A percentile compares a stretch with the other conserved stretches of the same genome.
phyloP scores from a whole-genome alignment of 2,329 filamentous ascomycete genomes.

The Leptodontidium sp. region DNA sequence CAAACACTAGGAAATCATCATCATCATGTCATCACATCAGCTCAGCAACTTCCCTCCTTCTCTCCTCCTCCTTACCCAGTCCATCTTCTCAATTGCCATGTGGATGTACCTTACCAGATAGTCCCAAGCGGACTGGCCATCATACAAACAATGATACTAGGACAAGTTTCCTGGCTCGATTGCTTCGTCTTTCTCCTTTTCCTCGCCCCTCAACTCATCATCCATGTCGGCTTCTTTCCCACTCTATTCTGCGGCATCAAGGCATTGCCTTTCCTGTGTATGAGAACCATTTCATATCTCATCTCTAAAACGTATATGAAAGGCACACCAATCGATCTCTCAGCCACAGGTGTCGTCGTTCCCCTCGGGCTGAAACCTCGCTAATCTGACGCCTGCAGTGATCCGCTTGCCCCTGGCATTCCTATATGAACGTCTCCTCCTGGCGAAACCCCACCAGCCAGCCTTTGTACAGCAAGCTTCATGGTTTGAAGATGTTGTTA shows the following conservation, averaged over 20 bases:
- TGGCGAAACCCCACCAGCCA: constrained; percentile 54
- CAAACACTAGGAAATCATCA: background rate
- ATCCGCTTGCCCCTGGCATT: constrained; percentile 66
- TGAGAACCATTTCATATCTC: constrained; percentile 30
- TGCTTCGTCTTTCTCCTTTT: constrained; percentile 77
- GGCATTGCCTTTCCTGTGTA: constrained; percentile 76
- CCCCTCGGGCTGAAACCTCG: constrained; percentile 26
- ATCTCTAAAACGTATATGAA: background rate
- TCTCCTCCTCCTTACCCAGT: background rate
- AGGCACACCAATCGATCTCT: background rate
- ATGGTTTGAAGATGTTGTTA: constrained; percentile 78
- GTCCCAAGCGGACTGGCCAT: background rate
- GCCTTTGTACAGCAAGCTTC: constrained; percentile 75
- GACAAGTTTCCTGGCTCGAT: constrained; percentile 78
- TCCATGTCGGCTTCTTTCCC: constrained; percentile 69
- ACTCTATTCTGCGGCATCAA: constrained; percentile 65
- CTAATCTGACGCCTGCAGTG: constrained; percentile 51
- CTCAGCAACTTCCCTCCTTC: background rate
- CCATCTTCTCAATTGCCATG: background rate
- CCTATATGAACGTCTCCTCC: constrained; percentile 64
- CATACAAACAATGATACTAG: constrained; percentile 68
- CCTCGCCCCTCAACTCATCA: constrained; percentile 74
- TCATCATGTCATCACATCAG: constrained; percentile 1
- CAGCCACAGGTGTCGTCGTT: constrained; percentile 8
- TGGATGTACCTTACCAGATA: background rate